A percentile compares a stretch with the other conserved stretches of the same genome.
Conservation (phyloP, 495 filamentous ascomycete genomes). For the Darksidea phi region DNA sequence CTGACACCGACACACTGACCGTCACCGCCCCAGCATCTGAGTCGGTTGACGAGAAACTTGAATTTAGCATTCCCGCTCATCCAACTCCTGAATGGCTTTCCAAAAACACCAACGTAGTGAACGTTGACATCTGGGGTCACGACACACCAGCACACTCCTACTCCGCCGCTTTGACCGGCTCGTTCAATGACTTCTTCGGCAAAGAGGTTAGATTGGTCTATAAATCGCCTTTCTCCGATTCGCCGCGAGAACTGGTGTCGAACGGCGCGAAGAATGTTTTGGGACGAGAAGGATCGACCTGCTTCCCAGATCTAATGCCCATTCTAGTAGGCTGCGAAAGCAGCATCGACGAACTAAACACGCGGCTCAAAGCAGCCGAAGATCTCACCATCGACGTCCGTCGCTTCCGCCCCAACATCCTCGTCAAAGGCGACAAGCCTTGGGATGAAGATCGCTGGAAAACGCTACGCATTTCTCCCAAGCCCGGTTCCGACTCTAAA, state of each 20-base stretch:
- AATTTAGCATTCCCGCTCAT: slow-evolving; percentile 40
- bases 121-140: slow-evolving; percentile 43
- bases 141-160: slow-evolving; percentile 42
- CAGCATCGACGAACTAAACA: slow-evolving; percentile 48
- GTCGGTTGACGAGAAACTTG: slow-evolving; percentile 26
- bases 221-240: slow-evolving; percentile 39
- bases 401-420: slow-evolving; percentile 47
- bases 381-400: slow-evolving; percentile 45
- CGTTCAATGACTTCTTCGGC: slow-evolving; percentile 43
- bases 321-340: slow-evolving; percentile 41
- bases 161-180: slow-evolving; percentile 33
- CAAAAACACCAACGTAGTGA: slow-evolving; percentile 35
- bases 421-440: slow-evolving; percentile 40
- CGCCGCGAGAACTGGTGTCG: slow-evolving; percentile 31
- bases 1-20: slow-evolving; percentile 28
- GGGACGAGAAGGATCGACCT: slow-evolving; percentile 34
- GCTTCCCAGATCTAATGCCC: slow-evolving; percentile 46
- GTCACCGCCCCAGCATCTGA: slow-evolving; percentile 31
- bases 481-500: neutral
- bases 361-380: slow-evolving; percentile 33
- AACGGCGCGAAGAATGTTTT: slow-evolving; percentile 41
- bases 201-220: slow-evolving; percentile 43
- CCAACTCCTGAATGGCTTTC: slow-evolving; percentile 42
- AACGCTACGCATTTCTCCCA: slow-evolving; percentile 32
- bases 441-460: slow-evolving; percentile 49